Percentiles rank a stretch among this genome's conserved stretches.
Evolutionary conservation across 768 basidiomycete genomes (phyloP).

Genomic region (Lactarius sanguifluus): DNA sequence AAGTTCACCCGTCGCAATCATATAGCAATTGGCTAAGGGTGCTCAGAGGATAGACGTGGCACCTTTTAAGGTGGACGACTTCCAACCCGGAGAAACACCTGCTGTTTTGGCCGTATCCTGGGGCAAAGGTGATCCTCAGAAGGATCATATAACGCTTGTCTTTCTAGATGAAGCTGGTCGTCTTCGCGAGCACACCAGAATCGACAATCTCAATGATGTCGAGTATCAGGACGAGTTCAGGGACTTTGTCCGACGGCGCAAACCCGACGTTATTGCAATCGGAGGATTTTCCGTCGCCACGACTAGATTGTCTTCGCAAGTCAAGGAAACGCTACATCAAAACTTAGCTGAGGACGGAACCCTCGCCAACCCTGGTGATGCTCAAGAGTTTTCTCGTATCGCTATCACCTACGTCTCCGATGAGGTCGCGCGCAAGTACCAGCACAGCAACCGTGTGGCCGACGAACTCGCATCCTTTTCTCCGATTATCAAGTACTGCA

Average conservation of each 20-base stretch:
- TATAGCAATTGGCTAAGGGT: conserved; percentile 8
- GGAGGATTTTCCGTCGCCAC: conserved; percentile 89
- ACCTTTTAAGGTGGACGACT: conserved; percentile 61
- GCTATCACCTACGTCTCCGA: conserved; percentile 85
- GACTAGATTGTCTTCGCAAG: conserved; percentile 58
- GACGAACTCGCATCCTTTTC: conserved; percentile 82
- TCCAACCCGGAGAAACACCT: conserved; percentile 69
- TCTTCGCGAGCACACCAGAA: conserved; percentile 83
- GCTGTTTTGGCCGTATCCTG: conserved; percentile 89
- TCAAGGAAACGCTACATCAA: conserved; percentile 56
- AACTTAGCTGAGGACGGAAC: conserved; percentile 14
- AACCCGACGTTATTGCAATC: conserved; percentile 85
- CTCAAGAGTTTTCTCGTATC: conserved; percentile 49
- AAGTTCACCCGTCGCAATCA: conserved; percentile 33
- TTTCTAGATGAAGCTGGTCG: conserved; percentile 88
- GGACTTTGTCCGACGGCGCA: conserved; percentile 77
- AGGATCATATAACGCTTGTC: conserved; percentile 83
- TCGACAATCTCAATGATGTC: conserved; percentile 80
- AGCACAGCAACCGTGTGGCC: conserved; percentile 81
- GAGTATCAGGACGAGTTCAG: conserved; percentile 72
- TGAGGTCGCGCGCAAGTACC: conserved; percentile 91
- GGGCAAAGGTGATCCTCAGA: conserved; percentile 92
- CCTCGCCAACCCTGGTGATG: conserved; percentile 19
- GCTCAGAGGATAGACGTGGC: conserved; percentile 78
- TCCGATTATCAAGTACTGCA: conserved; percentile 82